Evolutionary conservation across 2,329 filamentous ascomycete genomes (phyloP), one percentile per base, ranked within the genome.

Genomic region (Didymosphaeria variabile): DNA sequence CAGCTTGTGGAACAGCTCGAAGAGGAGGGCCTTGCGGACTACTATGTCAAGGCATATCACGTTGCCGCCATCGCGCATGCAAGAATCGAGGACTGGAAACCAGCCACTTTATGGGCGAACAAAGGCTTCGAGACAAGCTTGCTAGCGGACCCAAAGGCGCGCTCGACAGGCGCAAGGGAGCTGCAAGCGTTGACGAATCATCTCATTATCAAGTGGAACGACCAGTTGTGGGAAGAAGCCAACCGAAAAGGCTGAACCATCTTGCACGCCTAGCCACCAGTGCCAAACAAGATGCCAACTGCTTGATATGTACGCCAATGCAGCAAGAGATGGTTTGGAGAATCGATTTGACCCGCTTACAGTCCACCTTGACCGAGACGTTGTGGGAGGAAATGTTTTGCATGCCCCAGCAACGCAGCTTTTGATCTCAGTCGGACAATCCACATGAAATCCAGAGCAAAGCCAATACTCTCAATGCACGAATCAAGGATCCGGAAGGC

Each of bases 1-100:
- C 60, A 73, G 31, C 71, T 78, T 7, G 67, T 67, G 0, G 56
- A 68, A n/a, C 58, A 77, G 13, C 70, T 78, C 13, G 70, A 77
- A 57, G 64, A 75, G 56, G 76, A 78, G 52, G 70, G 67, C 2
- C 69, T 78, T 17, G 71, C 72, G 1, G 75, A 77, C 40, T 77
- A 77, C 59, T 77, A 74, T 34, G 73, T 73, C 7, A 71, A 71
- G 57, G 71, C 70, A 1, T 78, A 76, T 56, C 66, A 73, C 12
- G 59, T 74, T 26, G 74, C 66, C 6, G 75, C 76, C 3, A 67
- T 77, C 34, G 73, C 64, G 19, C 67, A 75, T 57, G 73, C 72
- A 0, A 67, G 67, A 49, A 58, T 71, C 1, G 66, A 73, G 36
- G 63, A 72, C 12, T 77, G 76, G 76, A 57, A 74, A 32, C 57